Conservation (phyloP, 192 early-diverging fungal species). For the Podila clonocystis region DNA sequence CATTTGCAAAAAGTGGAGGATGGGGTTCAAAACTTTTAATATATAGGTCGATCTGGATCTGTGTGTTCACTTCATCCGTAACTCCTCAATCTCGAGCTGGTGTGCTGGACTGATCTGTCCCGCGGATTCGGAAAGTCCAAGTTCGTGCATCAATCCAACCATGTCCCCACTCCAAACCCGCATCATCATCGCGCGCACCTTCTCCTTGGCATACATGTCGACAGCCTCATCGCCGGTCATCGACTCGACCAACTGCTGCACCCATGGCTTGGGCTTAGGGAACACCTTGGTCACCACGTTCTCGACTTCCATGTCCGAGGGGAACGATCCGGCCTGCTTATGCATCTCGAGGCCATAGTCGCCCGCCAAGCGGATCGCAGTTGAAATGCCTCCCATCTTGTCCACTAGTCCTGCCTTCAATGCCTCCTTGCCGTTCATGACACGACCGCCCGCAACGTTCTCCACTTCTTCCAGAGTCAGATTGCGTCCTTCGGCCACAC, state of each 20-base stretch:
- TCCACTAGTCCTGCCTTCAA: constrained; percentile 68
- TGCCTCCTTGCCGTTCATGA: constrained; percentile 72
- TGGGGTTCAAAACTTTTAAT: too few relatives aligned
- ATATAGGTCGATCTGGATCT: too few relatives aligned
- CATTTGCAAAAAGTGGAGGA: not conserved
- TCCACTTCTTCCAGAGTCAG: constrained; percentile 61
- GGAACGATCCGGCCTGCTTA: constrained; percentile 35
- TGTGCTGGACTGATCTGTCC: constrained; percentile 4
- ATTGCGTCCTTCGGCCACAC: constrained; percentile 67
- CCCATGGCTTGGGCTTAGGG: constrained; percentile 50
- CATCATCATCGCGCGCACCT: constrained; percentile 42
- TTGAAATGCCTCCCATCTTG: constrained; percentile 63
- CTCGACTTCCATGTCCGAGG: constrained; percentile 34
- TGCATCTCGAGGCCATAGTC: constrained; percentile 45
- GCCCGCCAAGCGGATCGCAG: constrained; percentile 56
- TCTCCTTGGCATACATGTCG: constrained; percentile 48
- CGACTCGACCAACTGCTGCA: constrained; percentile 30
- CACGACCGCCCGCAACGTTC: constrained; percentile 66
- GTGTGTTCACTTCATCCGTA: not conserved
- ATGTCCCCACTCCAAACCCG: constrained; percentile 24
- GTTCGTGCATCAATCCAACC: constrained; percentile 25
- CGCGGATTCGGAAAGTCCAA: constrained; percentile 11
- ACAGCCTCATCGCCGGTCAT: constrained; percentile 44
- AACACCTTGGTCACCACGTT: constrained; percentile 59
- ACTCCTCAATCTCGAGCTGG: constrained; percentile 29